Percentiles rank a stretch among this genome's conserved stretches.
Conservation (phyloP, 176 grass and related monocot species). For the Triticum urartu region DNA sequence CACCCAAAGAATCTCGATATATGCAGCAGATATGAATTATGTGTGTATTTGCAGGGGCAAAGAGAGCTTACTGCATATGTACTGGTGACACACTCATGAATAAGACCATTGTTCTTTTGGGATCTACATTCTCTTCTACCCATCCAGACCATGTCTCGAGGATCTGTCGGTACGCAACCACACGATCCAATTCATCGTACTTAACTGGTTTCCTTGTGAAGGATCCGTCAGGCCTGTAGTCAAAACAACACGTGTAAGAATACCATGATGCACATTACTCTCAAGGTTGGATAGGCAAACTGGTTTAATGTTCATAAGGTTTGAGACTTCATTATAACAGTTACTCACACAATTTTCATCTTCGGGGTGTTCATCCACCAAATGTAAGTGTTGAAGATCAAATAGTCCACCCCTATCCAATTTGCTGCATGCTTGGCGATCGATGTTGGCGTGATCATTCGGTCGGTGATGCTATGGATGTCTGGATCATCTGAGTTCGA, state of each 20-base stretch:
- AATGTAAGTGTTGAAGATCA: constrained; percentile 83
- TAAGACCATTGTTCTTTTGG: constrained; percentile 64
- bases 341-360: constrained; percentile 73
- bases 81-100: constrained; percentile 91
- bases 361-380: constrained; percentile 82
- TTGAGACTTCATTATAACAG: neutral
- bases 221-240: constrained; percentile 52
- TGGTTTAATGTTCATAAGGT: neutral
- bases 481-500: constrained; percentile 81
- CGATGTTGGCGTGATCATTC: constrained; percentile 59
- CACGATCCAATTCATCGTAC: constrained; percentile 65
- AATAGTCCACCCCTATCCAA: constrained; percentile 67
- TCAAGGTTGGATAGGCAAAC: constrained; percentile 7
- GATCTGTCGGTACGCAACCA: constrained; percentile 57
- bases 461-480: constrained; percentile 61
- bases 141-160: constrained; percentile 86
- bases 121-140: constrained; percentile 71
- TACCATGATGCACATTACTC: neutral
- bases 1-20: neutral
- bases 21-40: neutral
- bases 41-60: neutral
- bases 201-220: constrained; percentile 58
- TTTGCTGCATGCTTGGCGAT: constrained; percentile 58
- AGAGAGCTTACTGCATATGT: constrained; percentile 68
- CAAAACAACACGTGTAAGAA: constrained; percentile 21